Base-by-base conservation (phyloP, 1,139 yeast species). In the Pichia sp. region DNA sequence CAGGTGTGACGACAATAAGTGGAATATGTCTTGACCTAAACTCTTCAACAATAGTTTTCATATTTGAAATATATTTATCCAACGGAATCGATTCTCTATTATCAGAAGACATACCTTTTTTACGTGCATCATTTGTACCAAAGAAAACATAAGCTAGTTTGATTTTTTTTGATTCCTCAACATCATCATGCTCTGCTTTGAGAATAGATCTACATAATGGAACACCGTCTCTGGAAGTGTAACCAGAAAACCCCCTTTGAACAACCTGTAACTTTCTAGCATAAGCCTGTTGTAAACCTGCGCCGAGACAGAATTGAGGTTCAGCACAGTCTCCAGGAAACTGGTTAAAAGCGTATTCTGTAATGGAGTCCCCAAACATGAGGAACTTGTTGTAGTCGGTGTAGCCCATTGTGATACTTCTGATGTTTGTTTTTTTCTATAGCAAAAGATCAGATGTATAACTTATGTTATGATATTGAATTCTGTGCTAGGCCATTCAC, bases 111-210 rank as follows among this genome's bases (percentile, higher is more conserved):
- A 8, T 19, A 16, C 54, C 64, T 48, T 36, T 44, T n/a, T 16
- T 22, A 34, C 65, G 53, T 0, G 89, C 81, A 65, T 89, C 96
- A 62, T 88, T 89, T 10, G 96, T 79, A 1, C 96, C 96, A 59
- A 87, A 81, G 65, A 84, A 87, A 1, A 88, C 70, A 1, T 83
- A 66, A 4, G 66, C 71, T 22, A 77, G 61, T 38, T 66, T 66
- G 38, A 67, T 57, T 42, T 62, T 50, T 42, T 60, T 60, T 1
- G 60, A 66, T 29, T 70, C 64, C 18, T 70, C 67, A 3, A 61
- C 57, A 3, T 59, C 62, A 34, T 69, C 70, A 48, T 72, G 68
- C 51, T 79, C 84, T 3, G 67, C 62, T 22, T 72, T 67, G 28
- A 84, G 65, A 9, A 84, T 68, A 47, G 72, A 66, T 1, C 82